Evolutionary conservation across 1,284 basidiomycete species (phyloP).

Genomic region (Pseudomicrostroma phylloplanum): DNA sequence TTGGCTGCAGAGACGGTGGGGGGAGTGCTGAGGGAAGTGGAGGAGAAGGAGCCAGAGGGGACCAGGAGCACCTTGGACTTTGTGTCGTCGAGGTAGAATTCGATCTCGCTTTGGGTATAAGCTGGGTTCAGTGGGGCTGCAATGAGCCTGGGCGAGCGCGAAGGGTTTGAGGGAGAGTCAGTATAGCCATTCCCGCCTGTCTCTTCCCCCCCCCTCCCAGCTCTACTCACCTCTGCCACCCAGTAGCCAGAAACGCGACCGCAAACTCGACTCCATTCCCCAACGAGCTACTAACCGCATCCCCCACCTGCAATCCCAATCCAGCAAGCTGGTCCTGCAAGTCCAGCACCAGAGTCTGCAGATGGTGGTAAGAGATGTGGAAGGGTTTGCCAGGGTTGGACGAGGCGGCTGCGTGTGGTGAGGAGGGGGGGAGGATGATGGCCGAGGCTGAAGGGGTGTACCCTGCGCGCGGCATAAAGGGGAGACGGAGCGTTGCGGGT

Average conservation of each 20-base stretch:
- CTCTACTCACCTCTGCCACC: constrained; percentile 37
- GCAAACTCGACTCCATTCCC: constrained; percentile 52
- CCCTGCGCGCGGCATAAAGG: constrained; percentile 24
- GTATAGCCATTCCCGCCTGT: not conserved
- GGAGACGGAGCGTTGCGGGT: constrained; percentile 27
- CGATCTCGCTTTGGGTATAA: constrained; percentile 52
- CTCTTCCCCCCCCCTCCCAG: not conserved
- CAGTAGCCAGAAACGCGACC: constrained; percentile 51
- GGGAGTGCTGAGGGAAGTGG: constrained; percentile 12
- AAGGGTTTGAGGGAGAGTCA: not conserved
- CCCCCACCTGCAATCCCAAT: constrained; percentile 24
- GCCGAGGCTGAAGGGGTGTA: constrained; percentile 24
- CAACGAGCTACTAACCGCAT: constrained; percentile 45
- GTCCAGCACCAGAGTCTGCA: constrained; percentile 27
- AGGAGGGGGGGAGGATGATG: constrained; percentile 35
- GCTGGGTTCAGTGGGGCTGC: constrained; percentile 54
- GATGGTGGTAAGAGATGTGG: constrained; percentile 28
- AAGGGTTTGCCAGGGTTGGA: constrained; percentile 14
- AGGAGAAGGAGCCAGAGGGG: constrained; percentile 33
- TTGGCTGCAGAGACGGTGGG: constrained; percentile 33
- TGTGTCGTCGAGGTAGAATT: constrained; percentile 52
- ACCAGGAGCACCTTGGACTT: constrained; percentile 46
- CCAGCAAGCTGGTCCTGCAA: constrained; percentile 37
- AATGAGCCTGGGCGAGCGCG: constrained; percentile 34
- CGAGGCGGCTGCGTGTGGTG: constrained; percentile 12